These are phyloP conservation scores for Solanum infundibuliforme DNA, from an alignment of 257 asterid genomes.

Conservation along the genomic window DNA sequence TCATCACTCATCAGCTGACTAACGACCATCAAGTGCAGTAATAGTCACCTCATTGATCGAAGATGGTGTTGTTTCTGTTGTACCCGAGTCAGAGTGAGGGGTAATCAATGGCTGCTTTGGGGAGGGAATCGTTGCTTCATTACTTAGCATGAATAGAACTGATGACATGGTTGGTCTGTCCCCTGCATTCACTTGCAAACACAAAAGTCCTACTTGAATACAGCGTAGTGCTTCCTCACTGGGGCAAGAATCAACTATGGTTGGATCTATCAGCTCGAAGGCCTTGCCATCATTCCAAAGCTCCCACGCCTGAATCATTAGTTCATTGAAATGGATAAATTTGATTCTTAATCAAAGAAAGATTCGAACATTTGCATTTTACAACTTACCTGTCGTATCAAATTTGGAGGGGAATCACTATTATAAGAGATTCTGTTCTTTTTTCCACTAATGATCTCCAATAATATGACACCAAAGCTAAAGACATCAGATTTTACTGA, in stretches of 20 bases:
- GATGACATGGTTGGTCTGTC: conserved; percentile 13
- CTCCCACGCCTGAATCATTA: conserved; percentile 16
- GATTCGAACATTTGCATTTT: not conserved
- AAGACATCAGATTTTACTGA: conserved; percentile 9
- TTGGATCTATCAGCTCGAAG: conserved; percentile 8
- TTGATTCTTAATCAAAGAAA: not conserved
- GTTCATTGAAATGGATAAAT: not conserved
- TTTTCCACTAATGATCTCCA: conserved; percentile 11
- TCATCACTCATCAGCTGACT: not conserved
- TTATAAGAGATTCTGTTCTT: not conserved
- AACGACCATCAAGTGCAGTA: not conserved
- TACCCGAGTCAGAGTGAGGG: not conserved
- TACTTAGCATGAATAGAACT: conserved; percentile 9
- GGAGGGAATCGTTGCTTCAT: not conserved
- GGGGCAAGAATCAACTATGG: not conserved
- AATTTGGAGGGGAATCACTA: not conserved
- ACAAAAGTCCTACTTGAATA: conserved; percentile 20
- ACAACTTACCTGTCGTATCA: not conserved
- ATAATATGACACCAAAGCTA: conserved; percentile 6
- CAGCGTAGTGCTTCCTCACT: conserved; percentile 6
- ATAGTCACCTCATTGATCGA: conserved; percentile 10
- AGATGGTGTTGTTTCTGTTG: not conserved
- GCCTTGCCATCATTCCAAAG: conserved; percentile 14
- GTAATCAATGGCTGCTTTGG: conserved; percentile 17
- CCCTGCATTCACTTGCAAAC: conserved; percentile 16